Conservation (phyloP, 2,329 filamentous ascomycete species). For the Kalaharituber pfeilii region DNA sequence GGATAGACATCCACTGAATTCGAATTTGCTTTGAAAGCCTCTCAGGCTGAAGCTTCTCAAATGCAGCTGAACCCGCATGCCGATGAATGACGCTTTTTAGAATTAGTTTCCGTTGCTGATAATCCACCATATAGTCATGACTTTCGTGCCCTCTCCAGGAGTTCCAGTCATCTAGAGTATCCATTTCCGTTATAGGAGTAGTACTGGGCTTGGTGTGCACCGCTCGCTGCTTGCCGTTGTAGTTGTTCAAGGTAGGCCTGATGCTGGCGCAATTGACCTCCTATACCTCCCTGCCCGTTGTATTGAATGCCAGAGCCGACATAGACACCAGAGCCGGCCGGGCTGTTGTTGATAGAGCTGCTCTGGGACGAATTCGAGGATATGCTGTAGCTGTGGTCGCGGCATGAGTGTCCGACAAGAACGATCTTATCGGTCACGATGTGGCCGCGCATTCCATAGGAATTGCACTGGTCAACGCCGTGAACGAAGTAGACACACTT, state of each 20-base stretch:
- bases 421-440: slow-evolving; percentile 55
- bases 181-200: not conserved
- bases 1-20: too few relatives aligned
- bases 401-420: slow-evolving; percentile 66
- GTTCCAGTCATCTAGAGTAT: not conserved
- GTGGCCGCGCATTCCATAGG: slow-evolving; percentile 59
- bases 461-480: slow-evolving; percentile 62
- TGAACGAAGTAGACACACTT: slow-evolving; percentile 78
- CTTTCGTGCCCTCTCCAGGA: not conserved
- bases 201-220: not conserved
- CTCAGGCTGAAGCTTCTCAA: too few relatives aligned
- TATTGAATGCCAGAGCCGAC: not conserved
- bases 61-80: too few relatives aligned
- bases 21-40: too few relatives aligned
- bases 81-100: too few relatives aligned
- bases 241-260: not conserved
- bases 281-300: not conserved
- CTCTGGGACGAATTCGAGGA: not conserved
- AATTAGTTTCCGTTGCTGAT: too few relatives aligned
- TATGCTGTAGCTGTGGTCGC: slow-evolving; percentile 30
- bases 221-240: not conserved
- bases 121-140: not conserved
- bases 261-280: not conserved
- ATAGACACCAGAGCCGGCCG: not conserved
- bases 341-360: not conserved